Evolutionary conservation across 345 rosid genomes (phyloP).

Genomic region (Trapa bicornis): DNA sequence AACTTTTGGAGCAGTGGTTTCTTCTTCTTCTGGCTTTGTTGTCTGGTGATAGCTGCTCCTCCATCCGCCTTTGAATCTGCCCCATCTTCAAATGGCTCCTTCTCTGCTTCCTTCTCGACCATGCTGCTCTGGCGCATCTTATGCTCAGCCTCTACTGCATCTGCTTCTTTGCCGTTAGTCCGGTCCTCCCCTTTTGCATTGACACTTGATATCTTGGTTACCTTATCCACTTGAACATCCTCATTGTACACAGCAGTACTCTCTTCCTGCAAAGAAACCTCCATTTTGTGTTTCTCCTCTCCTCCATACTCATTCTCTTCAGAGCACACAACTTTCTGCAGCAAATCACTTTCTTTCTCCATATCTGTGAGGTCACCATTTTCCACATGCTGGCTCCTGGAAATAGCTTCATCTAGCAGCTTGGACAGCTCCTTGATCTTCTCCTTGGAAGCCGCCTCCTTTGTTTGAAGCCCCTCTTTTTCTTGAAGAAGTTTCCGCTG

Average conservation of each 20-base stretch:
- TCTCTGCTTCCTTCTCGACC: slow-evolving; percentile 69
- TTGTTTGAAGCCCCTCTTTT: slow-evolving; percentile 57
- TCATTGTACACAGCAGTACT: slow-evolving; percentile 19
- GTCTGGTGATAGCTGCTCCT: slow-evolving; percentile 32
- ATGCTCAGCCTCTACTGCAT: slow-evolving; percentile 59
- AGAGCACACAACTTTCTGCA: slow-evolving; percentile 88
- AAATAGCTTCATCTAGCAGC: slow-evolving; percentile 71
- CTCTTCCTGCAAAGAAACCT: slow-evolving; percentile 27
- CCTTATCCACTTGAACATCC: slow-evolving; percentile 11
- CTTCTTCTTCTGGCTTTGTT: slow-evolving; percentile 73
- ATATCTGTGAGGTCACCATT: slow-evolving; percentile 70
- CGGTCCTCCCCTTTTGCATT: slow-evolving; percentile 43
- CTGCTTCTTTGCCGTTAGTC: slow-evolving; percentile 45
- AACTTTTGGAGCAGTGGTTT: slow-evolving; percentile 82
- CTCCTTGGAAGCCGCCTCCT: slow-evolving; percentile 41
- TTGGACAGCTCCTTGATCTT: slow-evolving; percentile 73
- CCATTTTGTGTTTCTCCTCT: slow-evolving; percentile 50
- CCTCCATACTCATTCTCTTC: slow-evolving; percentile 77
- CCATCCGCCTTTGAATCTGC: slow-evolving; percentile 46
- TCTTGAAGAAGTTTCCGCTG: slow-evolving; percentile 51
- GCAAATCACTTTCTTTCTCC: slow-evolving; percentile 85
- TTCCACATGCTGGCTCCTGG: slow-evolving; percentile 42
- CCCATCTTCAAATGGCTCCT: slow-evolving; percentile 63
- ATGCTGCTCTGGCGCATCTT: slow-evolving; percentile 99
- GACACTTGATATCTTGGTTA: slow-evolving; percentile 26